Percentiles rank a stretch among this genome's conserved stretches.
Evolutionary conservation across 495 filamentous ascomycete genomes (phyloP).

Genomic region (Xylaria grammica): DNA sequence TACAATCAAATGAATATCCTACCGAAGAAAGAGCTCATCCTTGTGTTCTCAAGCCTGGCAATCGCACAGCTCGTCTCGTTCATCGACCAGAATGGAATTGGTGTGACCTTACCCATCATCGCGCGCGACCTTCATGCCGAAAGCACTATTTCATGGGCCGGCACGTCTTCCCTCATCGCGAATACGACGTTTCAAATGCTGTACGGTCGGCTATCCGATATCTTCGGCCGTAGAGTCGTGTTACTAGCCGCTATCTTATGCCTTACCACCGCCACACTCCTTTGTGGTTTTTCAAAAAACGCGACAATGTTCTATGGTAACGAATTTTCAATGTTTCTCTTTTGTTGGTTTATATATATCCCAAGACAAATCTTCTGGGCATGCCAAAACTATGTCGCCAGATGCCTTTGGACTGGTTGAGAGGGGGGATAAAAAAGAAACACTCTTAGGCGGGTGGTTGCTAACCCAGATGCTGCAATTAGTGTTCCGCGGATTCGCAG

Average conservation of each 20-base stretch:
- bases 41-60: slow-evolving; percentile 61
- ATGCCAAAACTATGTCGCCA: too few relatives aligned
- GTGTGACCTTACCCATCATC: slow-evolving; percentile 64
- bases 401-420: too few relatives aligned
- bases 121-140: slow-evolving; percentile 59
- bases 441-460: too few relatives aligned
- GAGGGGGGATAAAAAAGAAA: too few relatives aligned
- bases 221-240: slow-evolving; percentile 50
- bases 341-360: too few relatives aligned
- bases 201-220: slow-evolving; percentile 45
- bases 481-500: slow-evolving; percentile 66
- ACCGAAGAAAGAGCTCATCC: slow-evolving; percentile 57
- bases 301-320: slow-evolving; percentile 66
- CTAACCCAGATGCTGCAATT: too few relatives aligned
- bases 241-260: slow-evolving; percentile 39
- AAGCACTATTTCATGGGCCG: slow-evolving; percentile 65
- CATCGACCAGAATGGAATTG: slow-evolving; percentile 69
- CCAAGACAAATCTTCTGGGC: too few relatives aligned
- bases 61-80: slow-evolving; percentile 62
- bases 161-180: slow-evolving; percentile 68
- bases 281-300: neutral
- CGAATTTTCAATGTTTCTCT: too few relatives aligned
- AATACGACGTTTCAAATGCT: slow-evolving; percentile 60
- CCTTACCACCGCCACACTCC: slow-evolving; percentile 38
- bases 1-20: slow-evolving; percentile 32